These are phyloP conservation scores for Corylus americana DNA, from an alignment of 306 rosid genomes.

Conservation along the genomic window DNA sequence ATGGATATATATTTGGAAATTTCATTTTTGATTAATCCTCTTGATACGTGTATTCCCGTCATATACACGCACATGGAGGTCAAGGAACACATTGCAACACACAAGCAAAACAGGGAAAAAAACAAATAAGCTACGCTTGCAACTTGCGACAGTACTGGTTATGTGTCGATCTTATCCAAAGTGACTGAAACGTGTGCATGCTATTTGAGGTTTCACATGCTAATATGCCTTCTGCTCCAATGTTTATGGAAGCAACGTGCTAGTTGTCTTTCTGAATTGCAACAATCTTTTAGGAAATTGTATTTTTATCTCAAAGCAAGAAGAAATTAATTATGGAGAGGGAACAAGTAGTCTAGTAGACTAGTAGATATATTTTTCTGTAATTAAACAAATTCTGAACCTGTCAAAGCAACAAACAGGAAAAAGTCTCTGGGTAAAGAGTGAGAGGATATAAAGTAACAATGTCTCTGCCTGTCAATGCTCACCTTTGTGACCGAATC, in stretches of 20 bases:
- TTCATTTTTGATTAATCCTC: too few species aligned
- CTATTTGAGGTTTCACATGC: slow-evolving; percentile 40
- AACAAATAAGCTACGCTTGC: background rate
- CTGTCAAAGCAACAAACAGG: background rate
- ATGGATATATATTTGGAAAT: too few species aligned
- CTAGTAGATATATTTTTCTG: background rate
- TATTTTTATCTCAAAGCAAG: slow-evolving; percentile 6
- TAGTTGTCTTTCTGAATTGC: background rate
- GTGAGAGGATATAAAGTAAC: background rate
- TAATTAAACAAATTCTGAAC: background rate
- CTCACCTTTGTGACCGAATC: background rate
- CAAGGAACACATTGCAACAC: too few species aligned
- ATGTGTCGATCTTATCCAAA: slow-evolving; percentile 44
- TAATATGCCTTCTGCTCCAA: slow-evolving; percentile 39
- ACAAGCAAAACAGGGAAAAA: background rate
- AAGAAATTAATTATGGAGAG: background rate
- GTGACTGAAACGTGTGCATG: slow-evolving; percentile 32
- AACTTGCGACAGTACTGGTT: slow-evolving; percentile 4
- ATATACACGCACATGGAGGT: too few species aligned
- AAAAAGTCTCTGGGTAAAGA: background rate
- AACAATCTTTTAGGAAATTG: slow-evolving; percentile 6
- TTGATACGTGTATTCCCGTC: too few species aligned
- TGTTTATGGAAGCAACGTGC: slow-evolving; percentile 38
- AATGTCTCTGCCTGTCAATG: background rate
- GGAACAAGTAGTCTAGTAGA: background rate